Percentiles rank a stretch among this genome's conserved stretches.
These are phyloP conservation scores for Primulina tabacum DNA, from an alignment of 257 asterid genomes.

Conservation along the genomic window DNA sequence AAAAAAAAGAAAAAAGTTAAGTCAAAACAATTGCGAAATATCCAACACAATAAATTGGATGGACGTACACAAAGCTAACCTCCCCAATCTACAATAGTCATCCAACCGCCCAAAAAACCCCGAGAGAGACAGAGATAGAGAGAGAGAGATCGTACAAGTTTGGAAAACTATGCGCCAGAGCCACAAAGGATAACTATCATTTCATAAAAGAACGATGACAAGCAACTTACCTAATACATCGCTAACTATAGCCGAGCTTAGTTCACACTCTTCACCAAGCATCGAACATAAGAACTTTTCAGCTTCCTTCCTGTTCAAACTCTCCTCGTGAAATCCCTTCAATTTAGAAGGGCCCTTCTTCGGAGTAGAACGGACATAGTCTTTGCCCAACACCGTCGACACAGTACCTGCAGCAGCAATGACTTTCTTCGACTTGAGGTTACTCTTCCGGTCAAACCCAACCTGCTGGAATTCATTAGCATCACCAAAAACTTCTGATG, in stretches of 20 bases:
- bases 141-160: background rate
- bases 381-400: slow-evolving; percentile 72
- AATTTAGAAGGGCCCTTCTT: slow-evolving; percentile 46
- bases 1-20: slow-evolving; percentile 16
- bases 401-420: slow-evolving; percentile 80
- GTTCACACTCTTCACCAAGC: slow-evolving; percentile 74
- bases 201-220: slow-evolving; percentile 13
- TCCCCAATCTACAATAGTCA: background rate
- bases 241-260: slow-evolving; percentile 64
- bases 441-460: slow-evolving; percentile 44
- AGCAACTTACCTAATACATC: slow-evolving; percentile 78
- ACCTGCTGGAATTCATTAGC: slow-evolving; percentile 30
- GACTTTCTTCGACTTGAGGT: slow-evolving; percentile 48
- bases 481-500: slow-evolving; percentile 40
- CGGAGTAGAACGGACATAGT: slow-evolving; percentile 66
- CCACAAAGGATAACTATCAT: background rate
- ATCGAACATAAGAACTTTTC: slow-evolving; percentile 77
- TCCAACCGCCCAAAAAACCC: background rate
- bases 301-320: slow-evolving; percentile 55
- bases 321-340: slow-evolving; percentile 40
- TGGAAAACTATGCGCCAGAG: background rate
- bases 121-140: background rate
- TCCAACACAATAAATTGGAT: slow-evolving; percentile 19
- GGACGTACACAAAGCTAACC: background rate
- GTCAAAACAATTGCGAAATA: slow-evolving; percentile 25